Conservation (phyloP, 2,329 filamentous ascomycete genomes). For the Thermomyces lanuginosus region DNA sequence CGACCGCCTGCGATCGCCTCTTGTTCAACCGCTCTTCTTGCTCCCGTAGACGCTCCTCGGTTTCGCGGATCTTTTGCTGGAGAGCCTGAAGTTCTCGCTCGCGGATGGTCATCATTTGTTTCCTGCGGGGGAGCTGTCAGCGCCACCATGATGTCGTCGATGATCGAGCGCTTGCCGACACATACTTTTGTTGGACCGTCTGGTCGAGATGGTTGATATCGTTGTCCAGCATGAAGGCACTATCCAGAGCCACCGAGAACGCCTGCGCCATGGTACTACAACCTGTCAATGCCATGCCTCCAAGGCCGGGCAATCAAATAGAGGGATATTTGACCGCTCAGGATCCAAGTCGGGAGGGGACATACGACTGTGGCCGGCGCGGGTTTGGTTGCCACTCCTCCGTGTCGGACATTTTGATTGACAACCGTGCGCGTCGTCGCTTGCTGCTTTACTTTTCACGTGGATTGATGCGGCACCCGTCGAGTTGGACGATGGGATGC, state of each 20-base stretch:
- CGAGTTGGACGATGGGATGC: too few species aligned
- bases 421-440: too few species aligned
- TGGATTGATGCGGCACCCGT: too few species aligned
- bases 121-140: constrained; percentile 38
- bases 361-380: constrained; percentile 70
- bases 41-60: constrained; percentile 57
- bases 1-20: constrained; percentile 6
- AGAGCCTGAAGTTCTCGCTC: constrained; percentile 70
- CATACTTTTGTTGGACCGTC: constrained; percentile 68
- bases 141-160: background rate
- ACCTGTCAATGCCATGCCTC: background rate
- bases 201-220: constrained; percentile 57
- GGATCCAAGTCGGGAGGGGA: constrained; percentile 14
- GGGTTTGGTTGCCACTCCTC: constrained; percentile 64
- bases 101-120: constrained; percentile 58
- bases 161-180: constrained; percentile 1
- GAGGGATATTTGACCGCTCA: background rate
- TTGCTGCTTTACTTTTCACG: too few species aligned
- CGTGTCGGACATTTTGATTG: constrained; percentile 38
- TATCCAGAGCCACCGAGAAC: constrained; percentile 73
- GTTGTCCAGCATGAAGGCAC: constrained; percentile 76
- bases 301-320: background rate
- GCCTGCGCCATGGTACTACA: constrained; percentile 78
- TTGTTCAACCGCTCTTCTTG: constrained; percentile 9
- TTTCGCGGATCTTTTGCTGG: constrained; percentile 66